Conservation (phyloP, 2,329 filamentous ascomycete genomes). For the Pseudogymnoascus sp. region DNA sequence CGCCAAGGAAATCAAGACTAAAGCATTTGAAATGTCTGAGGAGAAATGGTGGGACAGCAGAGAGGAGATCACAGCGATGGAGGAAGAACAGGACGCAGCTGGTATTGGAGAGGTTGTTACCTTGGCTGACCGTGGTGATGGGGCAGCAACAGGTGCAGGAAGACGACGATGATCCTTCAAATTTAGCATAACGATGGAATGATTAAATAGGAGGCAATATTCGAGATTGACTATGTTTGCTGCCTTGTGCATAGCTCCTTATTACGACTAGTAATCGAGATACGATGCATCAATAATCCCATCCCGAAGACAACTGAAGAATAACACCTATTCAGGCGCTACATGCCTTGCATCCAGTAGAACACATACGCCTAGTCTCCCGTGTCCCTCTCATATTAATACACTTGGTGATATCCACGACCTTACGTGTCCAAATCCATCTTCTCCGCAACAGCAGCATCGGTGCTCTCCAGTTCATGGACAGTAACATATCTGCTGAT, state of each 20-base stretch:
- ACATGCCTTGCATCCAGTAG: constrained; percentile 2
- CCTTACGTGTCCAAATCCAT: constrained; percentile 60
- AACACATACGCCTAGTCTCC: constrained; percentile 8
- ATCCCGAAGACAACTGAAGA: neutral
- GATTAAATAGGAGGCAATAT: neutral
- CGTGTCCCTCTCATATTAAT: constrained; percentile 4
- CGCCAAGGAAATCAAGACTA: constrained; percentile 87
- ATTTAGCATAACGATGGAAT: constrained; percentile 4
- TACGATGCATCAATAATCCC: constrained; percentile 2
- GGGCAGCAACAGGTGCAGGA: constrained; percentile 40
- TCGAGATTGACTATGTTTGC: neutral
- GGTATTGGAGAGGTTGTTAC: constrained; percentile 93
- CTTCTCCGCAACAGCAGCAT: constrained; percentile 55
- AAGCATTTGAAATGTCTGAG: constrained; percentile 84
- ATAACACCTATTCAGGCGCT: constrained; percentile 4
- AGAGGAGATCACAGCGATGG: constrained; percentile 83
- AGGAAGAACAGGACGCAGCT: constrained; percentile 93
- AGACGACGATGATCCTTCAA: constrained; percentile 33
- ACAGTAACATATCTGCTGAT: constrained; percentile 91
- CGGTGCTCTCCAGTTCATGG: constrained; percentile 57
- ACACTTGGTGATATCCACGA: constrained; percentile 8
- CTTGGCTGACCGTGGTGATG: constrained; percentile 63
- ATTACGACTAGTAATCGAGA: neutral
- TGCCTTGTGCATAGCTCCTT: neutral
- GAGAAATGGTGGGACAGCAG: constrained; percentile 98